phyloP scores from a whole-genome alignment of 2,329 filamentous ascomycete genomes.

The Aquanectria penicillioides region DNA sequence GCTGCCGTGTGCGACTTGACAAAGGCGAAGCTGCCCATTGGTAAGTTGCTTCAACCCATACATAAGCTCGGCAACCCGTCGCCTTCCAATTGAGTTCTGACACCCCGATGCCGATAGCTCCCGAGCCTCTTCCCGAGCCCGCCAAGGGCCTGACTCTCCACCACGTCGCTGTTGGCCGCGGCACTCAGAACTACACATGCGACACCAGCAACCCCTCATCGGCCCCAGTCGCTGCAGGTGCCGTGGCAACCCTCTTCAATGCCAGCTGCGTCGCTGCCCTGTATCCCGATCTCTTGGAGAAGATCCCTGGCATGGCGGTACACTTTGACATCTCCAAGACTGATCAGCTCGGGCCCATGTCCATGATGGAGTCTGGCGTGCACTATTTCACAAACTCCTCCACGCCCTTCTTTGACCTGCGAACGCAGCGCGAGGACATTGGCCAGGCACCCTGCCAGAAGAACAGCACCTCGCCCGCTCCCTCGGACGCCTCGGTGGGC shows the following conservation, averaged over 20 bases:
- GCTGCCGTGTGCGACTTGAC: conserved; percentile 64
- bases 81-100: conserved; percentile 23
- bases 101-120: conserved; percentile 53
- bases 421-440: conserved; percentile 62
- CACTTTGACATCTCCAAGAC: conserved; percentile 66
- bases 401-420: conserved; percentile 84
- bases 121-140: conserved; percentile 69
- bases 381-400: conserved; percentile 81
- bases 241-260: conserved; percentile 87
- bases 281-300: conserved; percentile 72
- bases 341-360: conserved; percentile 62
- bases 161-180: conserved; percentile 87
- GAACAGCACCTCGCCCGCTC: conserved; percentile 69
- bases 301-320: conserved; percentile 74
- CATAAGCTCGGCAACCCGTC: too few relatives aligned
- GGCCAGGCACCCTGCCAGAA: conserved; percentile 73
- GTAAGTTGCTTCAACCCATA: too few relatives aligned
- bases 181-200: conserved; percentile 96
- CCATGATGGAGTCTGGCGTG: conserved; percentile 74
- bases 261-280: conserved; percentile 80
- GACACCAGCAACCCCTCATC: conserved; percentile 66
- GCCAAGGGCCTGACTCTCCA: conserved; percentile 70
- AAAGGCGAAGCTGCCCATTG: conserved; percentile 59
- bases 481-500: conserved; percentile 67
- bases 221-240: conserved; percentile 74